A percentile compares a stretch with the other conserved stretches of the same genome.
Conservation (phyloP, 2,329 filamentous ascomycete species). For the Colletotrichum camelliae region DNA sequence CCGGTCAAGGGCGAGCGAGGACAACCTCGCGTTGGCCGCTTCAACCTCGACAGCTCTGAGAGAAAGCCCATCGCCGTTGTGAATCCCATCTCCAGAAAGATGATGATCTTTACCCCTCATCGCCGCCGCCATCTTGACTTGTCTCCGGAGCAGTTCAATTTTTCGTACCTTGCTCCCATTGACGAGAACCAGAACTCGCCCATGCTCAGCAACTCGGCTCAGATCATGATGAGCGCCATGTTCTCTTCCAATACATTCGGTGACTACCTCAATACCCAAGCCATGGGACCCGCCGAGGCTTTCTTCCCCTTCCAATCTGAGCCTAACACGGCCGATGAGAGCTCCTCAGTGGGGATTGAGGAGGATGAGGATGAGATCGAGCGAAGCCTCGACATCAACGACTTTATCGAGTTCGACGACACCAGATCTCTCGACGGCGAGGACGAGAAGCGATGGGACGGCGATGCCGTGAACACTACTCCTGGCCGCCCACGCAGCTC, state of each 20-base stretch:
- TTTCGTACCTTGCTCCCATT: conserved; percentile 44
- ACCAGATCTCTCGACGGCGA: conserved; percentile 65
- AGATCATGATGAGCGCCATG: conserved; percentile 81
- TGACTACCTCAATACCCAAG: conserved; percentile 65
- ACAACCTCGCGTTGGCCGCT: conserved; percentile 59
- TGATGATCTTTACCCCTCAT: conserved; percentile 68
- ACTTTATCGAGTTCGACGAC: conserved; percentile 74
- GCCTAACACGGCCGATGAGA: conserved; percentile 58
- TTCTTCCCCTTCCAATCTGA: conserved; percentile 75
- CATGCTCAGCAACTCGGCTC: conserved; percentile 70
- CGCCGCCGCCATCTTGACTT: conserved; percentile 54
- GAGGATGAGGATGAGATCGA: conserved; percentile 68
- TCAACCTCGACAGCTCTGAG: conserved; percentile 58
- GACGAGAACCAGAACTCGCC: conserved; percentile 51
- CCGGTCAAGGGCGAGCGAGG: conserved; percentile 53
- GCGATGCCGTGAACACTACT: conserved; percentile 56
- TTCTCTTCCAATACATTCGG: conserved; percentile 61
- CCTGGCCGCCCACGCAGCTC: conserved; percentile 55
- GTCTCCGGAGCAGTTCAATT: conserved; percentile 60
- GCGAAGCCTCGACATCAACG: conserved; percentile 68
- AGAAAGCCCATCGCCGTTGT: conserved; percentile 65
- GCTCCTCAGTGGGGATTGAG: conserved; percentile 46
- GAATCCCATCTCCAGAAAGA: conserved; percentile 62
- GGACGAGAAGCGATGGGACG: conserved; percentile 52
- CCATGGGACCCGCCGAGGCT: conserved; percentile 76